Evolutionary conservation across 2,329 filamentous ascomycete species (phyloP).

Genomic region (Pseudocercospora pini-densiflorae): DNA sequence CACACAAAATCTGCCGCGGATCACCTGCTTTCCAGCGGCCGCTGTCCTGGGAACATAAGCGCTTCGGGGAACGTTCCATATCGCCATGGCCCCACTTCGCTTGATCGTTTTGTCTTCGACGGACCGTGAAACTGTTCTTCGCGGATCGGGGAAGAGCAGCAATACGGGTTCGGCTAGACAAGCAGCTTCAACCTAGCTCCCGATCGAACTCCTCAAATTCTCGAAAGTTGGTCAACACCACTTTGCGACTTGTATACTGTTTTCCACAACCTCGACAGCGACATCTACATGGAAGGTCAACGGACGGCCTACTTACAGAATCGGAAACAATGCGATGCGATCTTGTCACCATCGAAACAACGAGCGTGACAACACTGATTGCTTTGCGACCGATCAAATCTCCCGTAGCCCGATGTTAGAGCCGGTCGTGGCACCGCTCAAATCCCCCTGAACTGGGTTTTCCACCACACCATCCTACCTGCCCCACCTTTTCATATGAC

Average conservation of each 20-base stretch:
- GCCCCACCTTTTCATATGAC: background rate
- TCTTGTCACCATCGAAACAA: background rate
- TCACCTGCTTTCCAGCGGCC: constrained; percentile 5
- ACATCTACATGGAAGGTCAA: background rate
- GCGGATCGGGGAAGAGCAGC: constrained; percentile 5
- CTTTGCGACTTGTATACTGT: background rate
- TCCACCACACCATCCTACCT: background rate
- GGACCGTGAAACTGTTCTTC: constrained; percentile 5
- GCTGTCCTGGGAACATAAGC: background rate
- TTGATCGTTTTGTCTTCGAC: background rate
- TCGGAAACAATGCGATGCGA: background rate
- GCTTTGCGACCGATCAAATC: constrained; percentile 1
- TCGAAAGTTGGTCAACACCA: background rate
- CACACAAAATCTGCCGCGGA: constrained; percentile 4
- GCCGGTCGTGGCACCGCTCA: constrained; percentile 1
- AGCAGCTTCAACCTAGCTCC: background rate
- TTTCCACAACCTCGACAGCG: background rate
- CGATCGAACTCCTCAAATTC: background rate
- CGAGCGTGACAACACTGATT: background rate
- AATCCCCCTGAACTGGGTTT: background rate
- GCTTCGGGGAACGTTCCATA: background rate
- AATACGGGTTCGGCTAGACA: background rate
- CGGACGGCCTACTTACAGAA: background rate
- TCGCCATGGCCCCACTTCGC: constrained; percentile 7
- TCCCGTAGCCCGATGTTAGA: background rate